Base-by-base conservation (phyloP, 1,284 basidiomycete genomes). In the Moesziomyces sp. region DNA sequence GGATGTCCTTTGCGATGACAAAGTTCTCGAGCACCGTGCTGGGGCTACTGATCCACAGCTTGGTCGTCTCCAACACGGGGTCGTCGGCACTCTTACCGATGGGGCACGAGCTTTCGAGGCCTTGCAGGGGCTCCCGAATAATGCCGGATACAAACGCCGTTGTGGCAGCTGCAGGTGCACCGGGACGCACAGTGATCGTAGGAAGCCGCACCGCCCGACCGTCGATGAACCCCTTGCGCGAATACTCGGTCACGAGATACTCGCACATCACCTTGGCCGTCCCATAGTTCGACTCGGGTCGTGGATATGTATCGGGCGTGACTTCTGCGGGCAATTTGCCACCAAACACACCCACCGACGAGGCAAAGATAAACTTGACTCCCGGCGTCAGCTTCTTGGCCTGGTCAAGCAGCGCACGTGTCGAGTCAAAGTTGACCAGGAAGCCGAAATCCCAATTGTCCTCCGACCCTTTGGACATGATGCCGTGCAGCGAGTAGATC, bases 221-320 rank as follows among this genome's bases (percentile, higher is more conserved):
- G 49, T 74, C 72, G 47, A 77, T 53, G 46, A 71, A 77, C 0
- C 74, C 74, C 50, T 58, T 72, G 40, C 75, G 55, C 3, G 66
- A 68, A 44, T 77, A 77, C 28, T 77, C 75, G 13, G 63, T 77
- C 18, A 77, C 52, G 9, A 75, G 64, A 26, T 71, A 74, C 48
- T 77, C 75, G 53, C 69, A 59, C 60, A 76, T 77, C 46, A 76
- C 55, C 28, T 77, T 77, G 24, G 64, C 76, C 7, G 61, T 76
- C 1, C 76, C 74, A 46, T 77, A 77, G 42, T 65, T 67, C 7
- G 64, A 67, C 21, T 77, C 76, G 0, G 76, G 76, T 24, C 62
- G 47, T 1, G 69, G 65, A 16, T 60, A 56, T 13, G 75, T 77
- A 5, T 60, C 56, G 1, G 64, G 64, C 38, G 60, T 56, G 4